These are phyloP conservation scores for Acorus gramineus DNA, from an alignment of 106 monocot species.

Conservation along the genomic window DNA sequence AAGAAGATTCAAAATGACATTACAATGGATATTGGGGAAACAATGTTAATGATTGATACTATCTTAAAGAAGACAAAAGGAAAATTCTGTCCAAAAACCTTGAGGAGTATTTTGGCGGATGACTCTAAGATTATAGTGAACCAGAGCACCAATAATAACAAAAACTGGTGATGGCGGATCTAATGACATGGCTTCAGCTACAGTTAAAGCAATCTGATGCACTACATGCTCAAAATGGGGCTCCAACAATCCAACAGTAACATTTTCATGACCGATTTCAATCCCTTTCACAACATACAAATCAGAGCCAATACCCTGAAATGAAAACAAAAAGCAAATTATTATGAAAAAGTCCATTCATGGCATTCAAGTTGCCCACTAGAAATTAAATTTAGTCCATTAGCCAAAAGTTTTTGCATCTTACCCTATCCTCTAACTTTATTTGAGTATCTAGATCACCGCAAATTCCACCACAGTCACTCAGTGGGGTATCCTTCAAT, in stretches of 20 bases:
- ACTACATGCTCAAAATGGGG: conserved; percentile 57
- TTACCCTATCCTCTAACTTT: conserved; percentile 74
- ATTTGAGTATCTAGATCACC: conserved; percentile 82
- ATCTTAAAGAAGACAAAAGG: too few species aligned
- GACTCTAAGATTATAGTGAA: conserved; percentile 67
- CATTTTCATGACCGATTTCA: conserved; percentile 89
- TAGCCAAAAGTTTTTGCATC: too few species aligned
- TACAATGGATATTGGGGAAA: too few species aligned
- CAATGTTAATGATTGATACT: too few species aligned
- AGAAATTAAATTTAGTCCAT: too few species aligned
- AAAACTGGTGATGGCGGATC: conserved; percentile 89
- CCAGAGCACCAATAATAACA: conserved; percentile 52
- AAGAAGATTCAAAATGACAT: too few species aligned
- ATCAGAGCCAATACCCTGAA: conserved; percentile 80
- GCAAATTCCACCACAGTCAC: conserved; percentile 84
- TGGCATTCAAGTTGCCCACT: background rate
- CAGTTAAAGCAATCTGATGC: conserved; percentile 72
- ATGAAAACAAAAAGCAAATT: background rate
- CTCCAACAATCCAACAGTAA: conserved; percentile 56
- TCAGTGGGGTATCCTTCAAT: conserved; percentile 82
- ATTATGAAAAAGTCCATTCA: background rate
- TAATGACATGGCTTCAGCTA: conserved; percentile 94
- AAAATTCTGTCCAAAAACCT: conserved; percentile 23
- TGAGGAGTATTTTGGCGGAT: conserved; percentile 56
- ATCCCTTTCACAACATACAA: conserved; percentile 85